A percentile compares a stretch with the other conserved stretches of the same genome.
These are phyloP conservation scores for Lyophyllum atratum DNA, from an alignment of 768 basidiomycete genomes.

Conservation along the genomic window DNA sequence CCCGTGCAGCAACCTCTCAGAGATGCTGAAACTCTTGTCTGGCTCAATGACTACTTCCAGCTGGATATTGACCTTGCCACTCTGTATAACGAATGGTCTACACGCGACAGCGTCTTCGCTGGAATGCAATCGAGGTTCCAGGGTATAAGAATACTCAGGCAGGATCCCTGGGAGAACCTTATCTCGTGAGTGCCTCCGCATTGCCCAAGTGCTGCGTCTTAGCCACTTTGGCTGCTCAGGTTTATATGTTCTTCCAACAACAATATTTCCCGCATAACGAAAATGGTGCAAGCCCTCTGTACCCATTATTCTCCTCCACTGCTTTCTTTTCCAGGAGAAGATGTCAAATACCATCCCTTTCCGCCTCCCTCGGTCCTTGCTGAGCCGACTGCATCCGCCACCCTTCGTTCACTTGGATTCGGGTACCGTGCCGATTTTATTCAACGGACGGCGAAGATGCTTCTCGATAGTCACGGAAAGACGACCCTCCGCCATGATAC, in stretches of 20 bases:
- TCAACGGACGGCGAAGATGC: slow-evolving; percentile 77
- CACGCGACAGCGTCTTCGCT: slow-evolving; percentile 74
- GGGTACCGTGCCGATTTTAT: slow-evolving; percentile 95
- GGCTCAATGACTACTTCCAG: slow-evolving; percentile 90
- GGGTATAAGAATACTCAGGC: slow-evolving; percentile 86
- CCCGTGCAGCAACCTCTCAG: slow-evolving; percentile 33
- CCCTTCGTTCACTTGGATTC: slow-evolving; percentile 84
- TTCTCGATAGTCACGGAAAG: slow-evolving; percentile 55
- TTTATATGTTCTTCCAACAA: slow-evolving; percentile 99
- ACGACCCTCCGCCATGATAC: slow-evolving; percentile 18
- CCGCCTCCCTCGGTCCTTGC: slow-evolving; percentile 76
- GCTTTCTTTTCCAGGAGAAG: slow-evolving; percentile 46
- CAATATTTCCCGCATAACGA: slow-evolving; percentile 91
- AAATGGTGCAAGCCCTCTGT: slow-evolving; percentile 88
- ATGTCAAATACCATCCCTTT: slow-evolving; percentile 71
- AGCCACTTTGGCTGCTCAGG: slow-evolving; percentile 36
- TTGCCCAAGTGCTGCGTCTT: neutral
- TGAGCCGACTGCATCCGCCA: slow-evolving; percentile 53
- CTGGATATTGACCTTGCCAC: slow-evolving; percentile 69
- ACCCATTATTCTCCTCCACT: slow-evolving; percentile 72
- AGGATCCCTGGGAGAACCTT: slow-evolving; percentile 96
- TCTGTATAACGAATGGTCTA: slow-evolving; percentile 79
- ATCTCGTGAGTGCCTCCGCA: slow-evolving; percentile 69
- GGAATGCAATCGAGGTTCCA: slow-evolving; percentile 61
- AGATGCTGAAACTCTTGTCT: slow-evolving; percentile 68